A percentile compares a stretch with the other conserved stretches of the same genome.
Conservation (phyloP, 208 protist species). For the Trypanosoma melophagium region DNA sequence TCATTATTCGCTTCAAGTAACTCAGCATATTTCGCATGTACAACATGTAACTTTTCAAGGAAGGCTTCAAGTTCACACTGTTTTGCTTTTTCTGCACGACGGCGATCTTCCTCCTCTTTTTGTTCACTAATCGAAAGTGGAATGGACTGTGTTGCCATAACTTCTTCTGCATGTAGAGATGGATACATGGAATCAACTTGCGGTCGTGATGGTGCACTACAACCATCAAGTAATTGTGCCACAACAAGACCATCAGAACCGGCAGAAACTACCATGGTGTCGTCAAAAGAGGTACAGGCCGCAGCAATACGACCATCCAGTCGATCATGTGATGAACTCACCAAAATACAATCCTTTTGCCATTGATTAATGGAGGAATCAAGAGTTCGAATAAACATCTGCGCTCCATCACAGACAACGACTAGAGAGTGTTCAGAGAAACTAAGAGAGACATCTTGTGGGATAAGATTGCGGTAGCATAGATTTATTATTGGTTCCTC, state of each 20-base stretch:
- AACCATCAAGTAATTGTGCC: conserved; percentile 55
- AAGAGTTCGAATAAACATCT: conserved; percentile 33
- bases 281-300: conserved; percentile 82
- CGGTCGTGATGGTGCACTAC: conserved; percentile 19
- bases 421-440: conserved; percentile 25
- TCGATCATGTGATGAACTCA: conserved; percentile 78
- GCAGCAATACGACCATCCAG: conserved; percentile 55
- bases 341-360: conserved; percentile 26
- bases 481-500: conserved; percentile 88
- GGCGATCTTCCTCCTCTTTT: conserved; percentile 91
- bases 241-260: conserved; percentile 92
- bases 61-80: conserved; percentile 80
- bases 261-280: conserved; percentile 78
- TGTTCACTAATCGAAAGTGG: conserved; percentile 89
- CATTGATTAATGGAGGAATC: conserved; percentile 6
- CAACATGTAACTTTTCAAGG: conserved; percentile 46
- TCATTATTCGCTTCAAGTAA: conserved; percentile 78
- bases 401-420: conserved; percentile 45
- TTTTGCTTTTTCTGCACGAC: conserved; percentile 48
- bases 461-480: conserved; percentile 68
- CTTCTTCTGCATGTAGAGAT: conserved; percentile 19
- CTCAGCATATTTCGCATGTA: conserved; percentile 62
- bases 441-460: conserved; percentile 38
- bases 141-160: conserved; percentile 21
- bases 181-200: background rate